Evolutionary conservation across 2,329 filamentous ascomycete genomes (phyloP).

Genomic region (Leptosphaerulina australis): DNA sequence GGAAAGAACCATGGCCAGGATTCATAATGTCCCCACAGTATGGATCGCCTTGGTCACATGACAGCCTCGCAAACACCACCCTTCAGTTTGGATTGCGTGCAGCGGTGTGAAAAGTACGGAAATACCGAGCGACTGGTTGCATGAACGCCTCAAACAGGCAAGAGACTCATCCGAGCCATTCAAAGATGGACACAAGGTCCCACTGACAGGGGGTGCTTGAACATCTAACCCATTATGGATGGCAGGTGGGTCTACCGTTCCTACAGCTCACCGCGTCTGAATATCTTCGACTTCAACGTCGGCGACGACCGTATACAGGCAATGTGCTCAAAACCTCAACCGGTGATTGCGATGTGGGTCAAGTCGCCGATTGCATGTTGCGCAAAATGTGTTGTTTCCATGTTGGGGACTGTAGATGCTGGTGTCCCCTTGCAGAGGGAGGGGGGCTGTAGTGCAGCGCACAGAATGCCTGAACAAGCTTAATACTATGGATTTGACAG

Average conservation of each 20-base stretch:
- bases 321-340: neutral
- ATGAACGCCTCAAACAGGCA: constrained; percentile 23
- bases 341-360: constrained; percentile 8
- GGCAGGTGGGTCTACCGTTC: constrained; percentile 24
- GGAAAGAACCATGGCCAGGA: constrained; percentile 4
- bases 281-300: constrained; percentile 13
- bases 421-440: constrained; percentile 4
- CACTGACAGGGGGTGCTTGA: constrained; percentile 17
- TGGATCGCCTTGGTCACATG: constrained; percentile 24
- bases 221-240: constrained; percentile 23
- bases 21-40: constrained; percentile 10
- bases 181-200: constrained; percentile 18
- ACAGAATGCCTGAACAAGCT: constrained; percentile 10
- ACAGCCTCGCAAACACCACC: constrained; percentile 20
- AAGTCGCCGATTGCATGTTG: constrained; percentile 13
- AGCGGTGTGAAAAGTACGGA: constrained; percentile 31
- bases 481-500: neutral
- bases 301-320: constrained; percentile 8
- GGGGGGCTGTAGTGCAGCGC: constrained; percentile 15
- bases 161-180: constrained; percentile 23
- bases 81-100: constrained; percentile 20
- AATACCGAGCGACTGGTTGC: constrained; percentile 25
- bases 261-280: constrained; percentile 33
- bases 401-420: constrained; percentile 10
- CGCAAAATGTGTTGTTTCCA: constrained; percentile 19